Percentiles rank a stretch among this genome's conserved stretches.
Evolutionary conservation across 495 filamentous ascomycete species (phyloP).

Genomic region (Penicillium psychrofluorescens): DNA sequence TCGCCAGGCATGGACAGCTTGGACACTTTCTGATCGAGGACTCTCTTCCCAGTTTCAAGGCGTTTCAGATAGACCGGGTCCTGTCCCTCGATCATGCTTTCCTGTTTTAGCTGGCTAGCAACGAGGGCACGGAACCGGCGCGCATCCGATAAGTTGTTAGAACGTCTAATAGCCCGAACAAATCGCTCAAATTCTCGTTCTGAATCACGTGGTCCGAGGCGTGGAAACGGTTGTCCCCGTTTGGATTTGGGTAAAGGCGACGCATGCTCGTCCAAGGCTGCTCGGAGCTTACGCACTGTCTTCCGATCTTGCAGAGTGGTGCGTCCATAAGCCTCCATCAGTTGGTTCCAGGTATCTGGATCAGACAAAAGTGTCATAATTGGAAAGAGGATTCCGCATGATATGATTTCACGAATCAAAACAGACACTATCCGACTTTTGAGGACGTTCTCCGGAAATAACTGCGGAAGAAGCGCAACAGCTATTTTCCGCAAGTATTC

Average conservation of each 20-base stretch:
- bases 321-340: slow-evolving; percentile 84
- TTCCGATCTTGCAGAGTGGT: slow-evolving; percentile 91
- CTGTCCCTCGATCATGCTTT: slow-evolving; percentile 66
- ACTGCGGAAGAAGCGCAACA: slow-evolving; percentile 59
- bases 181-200: slow-evolving; percentile 93
- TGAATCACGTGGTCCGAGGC: slow-evolving; percentile 61
- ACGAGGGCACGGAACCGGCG: slow-evolving; percentile 86
- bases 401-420: slow-evolving; percentile 76
- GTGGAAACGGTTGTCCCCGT: slow-evolving; percentile 57
- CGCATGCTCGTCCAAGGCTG: slow-evolving; percentile 90
- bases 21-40: slow-evolving; percentile 84
- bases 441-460: slow-evolving; percentile 67
- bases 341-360: slow-evolving; percentile 94
- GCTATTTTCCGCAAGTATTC: slow-evolving; percentile 73
- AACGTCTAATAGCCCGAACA: slow-evolving; percentile 79
- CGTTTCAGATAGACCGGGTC: slow-evolving; percentile 82
- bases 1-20: slow-evolving; percentile 64
- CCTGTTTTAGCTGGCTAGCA: slow-evolving; percentile 83
- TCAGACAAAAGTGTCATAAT: slow-evolving; percentile 48
- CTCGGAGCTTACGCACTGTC: slow-evolving; percentile 86
- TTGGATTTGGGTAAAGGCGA: slow-evolving; percentile 67
- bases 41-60: slow-evolving; percentile 81
- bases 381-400: slow-evolving; percentile 38
- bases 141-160: slow-evolving; percentile 90
- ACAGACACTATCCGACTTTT: slow-evolving; percentile 73